Conservation (phyloP, 371 early-diverging fungal species). For the Mortierella sp. region DNA sequence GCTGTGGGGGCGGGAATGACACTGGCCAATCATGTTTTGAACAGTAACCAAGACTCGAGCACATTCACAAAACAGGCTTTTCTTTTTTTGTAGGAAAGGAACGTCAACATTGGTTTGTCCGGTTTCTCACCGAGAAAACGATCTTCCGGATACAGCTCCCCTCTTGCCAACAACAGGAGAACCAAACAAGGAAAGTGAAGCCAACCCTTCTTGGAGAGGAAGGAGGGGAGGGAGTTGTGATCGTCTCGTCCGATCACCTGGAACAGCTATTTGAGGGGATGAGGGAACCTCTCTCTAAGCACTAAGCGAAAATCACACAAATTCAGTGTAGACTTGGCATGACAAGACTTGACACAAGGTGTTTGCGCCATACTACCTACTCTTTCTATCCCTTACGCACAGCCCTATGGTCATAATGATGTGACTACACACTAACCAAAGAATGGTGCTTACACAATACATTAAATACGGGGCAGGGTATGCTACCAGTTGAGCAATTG, state of each 20-base stretch:
- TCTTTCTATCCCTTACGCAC: background rate
- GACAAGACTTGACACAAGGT: background rate
- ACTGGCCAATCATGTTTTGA: background rate
- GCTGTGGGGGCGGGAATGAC: background rate
- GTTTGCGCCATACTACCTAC: background rate
- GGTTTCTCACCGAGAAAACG: background rate
- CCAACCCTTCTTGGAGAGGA: background rate
- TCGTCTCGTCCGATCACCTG: too few species aligned
- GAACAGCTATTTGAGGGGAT: too few species aligned
- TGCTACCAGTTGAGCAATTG: background rate
- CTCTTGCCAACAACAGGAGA: background rate
- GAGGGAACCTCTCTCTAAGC: too few species aligned
- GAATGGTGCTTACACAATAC: background rate
- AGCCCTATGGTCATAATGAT: background rate
- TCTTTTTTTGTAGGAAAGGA: background rate
- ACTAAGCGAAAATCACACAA: too few species aligned
- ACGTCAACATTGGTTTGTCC: background rate
- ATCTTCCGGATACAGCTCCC: background rate
- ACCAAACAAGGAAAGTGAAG: background rate
- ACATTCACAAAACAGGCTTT: background rate
- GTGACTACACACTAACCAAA: background rate
- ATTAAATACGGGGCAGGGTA: background rate
- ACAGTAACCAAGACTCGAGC: too few species aligned
- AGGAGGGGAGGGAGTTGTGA: background rate
- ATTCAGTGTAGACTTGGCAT: background rate